A percentile compares a stretch with the other conserved stretches of the same genome.
Evolutionary conservation across 1,284 basidiomycete genomes (phyloP).

Genomic region (Vanrija sp.): DNA sequence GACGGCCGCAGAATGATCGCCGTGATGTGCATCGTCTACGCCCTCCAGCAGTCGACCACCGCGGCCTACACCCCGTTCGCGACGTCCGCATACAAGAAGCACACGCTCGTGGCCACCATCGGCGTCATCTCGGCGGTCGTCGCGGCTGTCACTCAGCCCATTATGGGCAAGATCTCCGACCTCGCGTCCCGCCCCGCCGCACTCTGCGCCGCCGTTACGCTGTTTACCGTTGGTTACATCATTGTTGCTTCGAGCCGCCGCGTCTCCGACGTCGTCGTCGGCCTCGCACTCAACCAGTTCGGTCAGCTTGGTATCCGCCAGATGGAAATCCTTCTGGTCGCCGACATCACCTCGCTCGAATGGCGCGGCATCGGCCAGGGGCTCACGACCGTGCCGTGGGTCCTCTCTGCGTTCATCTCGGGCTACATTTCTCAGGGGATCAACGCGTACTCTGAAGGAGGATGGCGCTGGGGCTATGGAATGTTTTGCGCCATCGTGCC

Average conservation of each 20-base stretch:
- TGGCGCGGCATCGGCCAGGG: conserved; percentile 69
- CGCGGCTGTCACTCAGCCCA: conserved; percentile 38
- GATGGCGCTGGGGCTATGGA: conserved; percentile 63
- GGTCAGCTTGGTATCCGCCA: conserved; percentile 49
- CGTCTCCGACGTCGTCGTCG: conserved; percentile 10
- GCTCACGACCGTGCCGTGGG: conserved; percentile 62
- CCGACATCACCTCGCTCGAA: conserved; percentile 69
- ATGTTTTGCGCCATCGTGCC: neutral
- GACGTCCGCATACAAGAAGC: conserved; percentile 35
- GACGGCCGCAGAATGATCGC: conserved; percentile 11
- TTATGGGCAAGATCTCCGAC: conserved; percentile 44
- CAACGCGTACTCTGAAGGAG: conserved; percentile 38
- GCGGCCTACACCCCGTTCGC: conserved; percentile 31
- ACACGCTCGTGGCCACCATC: conserved; percentile 40
- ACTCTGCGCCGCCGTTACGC: conserved; percentile 24
- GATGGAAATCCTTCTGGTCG: conserved; percentile 32
- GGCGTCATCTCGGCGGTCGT: conserved; percentile 35
- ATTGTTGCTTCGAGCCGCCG: conserved; percentile 25
- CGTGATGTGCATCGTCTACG: conserved; percentile 22
- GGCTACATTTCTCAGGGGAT: conserved; percentile 58
- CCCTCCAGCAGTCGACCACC: conserved; percentile 24
- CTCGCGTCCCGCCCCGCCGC: conserved; percentile 30
- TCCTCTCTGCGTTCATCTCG: conserved; percentile 41
- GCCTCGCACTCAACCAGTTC: neutral
- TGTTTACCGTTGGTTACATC: conserved; percentile 39